Evolutionary conservation across 2,329 filamentous ascomycete genomes (phyloP).

Genomic region (Pestalotiopsis sp.): DNA sequence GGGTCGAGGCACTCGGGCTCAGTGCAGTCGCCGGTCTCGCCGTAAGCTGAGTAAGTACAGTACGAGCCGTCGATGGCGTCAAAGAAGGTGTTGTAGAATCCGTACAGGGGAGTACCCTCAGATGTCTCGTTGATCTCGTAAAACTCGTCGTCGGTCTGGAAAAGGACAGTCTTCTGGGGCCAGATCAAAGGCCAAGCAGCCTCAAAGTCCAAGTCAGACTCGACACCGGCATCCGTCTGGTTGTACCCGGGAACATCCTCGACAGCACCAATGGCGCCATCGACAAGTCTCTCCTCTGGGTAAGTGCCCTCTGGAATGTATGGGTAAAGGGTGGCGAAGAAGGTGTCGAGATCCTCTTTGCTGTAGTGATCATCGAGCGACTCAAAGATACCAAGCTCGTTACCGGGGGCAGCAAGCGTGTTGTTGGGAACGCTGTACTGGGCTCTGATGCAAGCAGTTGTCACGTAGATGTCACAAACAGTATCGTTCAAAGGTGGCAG

Average conservation of each 20-base stretch:
- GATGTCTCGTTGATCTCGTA: conserved; percentile 27
- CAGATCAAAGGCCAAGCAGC: conserved; percentile 42
- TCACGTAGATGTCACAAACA: conserved; percentile 25
- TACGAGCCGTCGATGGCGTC: conserved; percentile 25
- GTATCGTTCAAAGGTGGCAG: conserved; percentile 23
- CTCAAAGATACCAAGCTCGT: conserved; percentile 33
- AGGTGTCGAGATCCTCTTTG: conserved; percentile 35
- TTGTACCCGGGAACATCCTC: conserved; percentile 23
- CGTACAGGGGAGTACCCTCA: conserved; percentile 1
- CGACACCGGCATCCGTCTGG: conserved; percentile 23
- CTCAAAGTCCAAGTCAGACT: conserved; percentile 41
- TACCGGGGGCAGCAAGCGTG: conserved; percentile 21
- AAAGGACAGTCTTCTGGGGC: conserved; percentile 37
- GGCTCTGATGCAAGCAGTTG: conserved; percentile 24
- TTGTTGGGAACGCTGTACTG: conserved; percentile 26
- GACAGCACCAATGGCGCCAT: conserved; percentile 34
- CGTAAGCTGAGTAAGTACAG: conserved; percentile 24
- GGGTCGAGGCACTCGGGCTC: conserved; percentile 22
- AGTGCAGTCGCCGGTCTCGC: conserved; percentile 26
- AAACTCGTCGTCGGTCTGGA: conserved; percentile 41
- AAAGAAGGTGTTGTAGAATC: conserved; percentile 14
- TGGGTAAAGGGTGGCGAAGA: conserved; percentile 28
- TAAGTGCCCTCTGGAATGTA: conserved; percentile 36
- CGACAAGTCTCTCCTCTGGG: conserved; percentile 35
- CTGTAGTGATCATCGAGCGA: conserved; percentile 39